A percentile compares a stretch with the other conserved stretches of the same genome.
phyloP scores from a whole-genome alignment of 176 grass and related monocot genomes.

The Rhipidocladum racemiflorum region DNA sequence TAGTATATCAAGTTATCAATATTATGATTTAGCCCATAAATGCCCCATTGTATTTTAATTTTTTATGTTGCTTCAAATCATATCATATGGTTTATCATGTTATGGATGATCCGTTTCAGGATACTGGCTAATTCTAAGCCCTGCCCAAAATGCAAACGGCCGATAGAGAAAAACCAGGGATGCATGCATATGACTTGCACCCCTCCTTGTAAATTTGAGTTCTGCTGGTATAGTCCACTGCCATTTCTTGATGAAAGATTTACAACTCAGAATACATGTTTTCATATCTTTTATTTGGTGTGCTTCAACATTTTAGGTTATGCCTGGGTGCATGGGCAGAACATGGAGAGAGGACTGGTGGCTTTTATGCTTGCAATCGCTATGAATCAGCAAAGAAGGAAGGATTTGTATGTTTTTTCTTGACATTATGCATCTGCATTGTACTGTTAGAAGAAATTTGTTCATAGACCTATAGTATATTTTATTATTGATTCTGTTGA shows the following conservation, averaged over 20 bases:
- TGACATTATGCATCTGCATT: constrained; percentile 1
- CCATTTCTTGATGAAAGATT: constrained; percentile 14
- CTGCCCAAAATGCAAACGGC: constrained; percentile 91
- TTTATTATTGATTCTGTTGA: background rate
- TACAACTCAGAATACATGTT: constrained; percentile 8
- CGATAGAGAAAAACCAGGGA: constrained; percentile 97
- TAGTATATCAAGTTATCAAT: background rate
- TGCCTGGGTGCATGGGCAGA: constrained; percentile 73
- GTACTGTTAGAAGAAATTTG: background rate
- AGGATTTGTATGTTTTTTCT: constrained; percentile 62
- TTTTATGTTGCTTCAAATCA: constrained; percentile 21
- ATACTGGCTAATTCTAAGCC: constrained; percentile 98
- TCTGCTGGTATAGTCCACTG: constrained; percentile 72
- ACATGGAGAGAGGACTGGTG: constrained; percentile 92
- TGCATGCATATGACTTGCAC: constrained; percentile 99
- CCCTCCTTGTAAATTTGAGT: constrained; percentile 93
- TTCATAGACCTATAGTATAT: background rate
- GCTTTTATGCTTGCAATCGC: constrained; percentile 95
- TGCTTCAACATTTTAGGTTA: constrained; percentile 63
- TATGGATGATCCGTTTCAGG: constrained; percentile 47
- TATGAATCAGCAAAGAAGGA: constrained; percentile 88
- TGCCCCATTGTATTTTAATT: background rate
- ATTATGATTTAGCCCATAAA: constrained; percentile 18
- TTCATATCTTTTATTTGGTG: constrained; percentile 14
- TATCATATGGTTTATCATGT: constrained; percentile 29